Evolutionary conservation across 2,329 filamentous ascomycete genomes (phyloP), one percentile per base, ranked within the genome.

Genomic region (Ophiocordyceps camponoti-leonardi): DNA sequence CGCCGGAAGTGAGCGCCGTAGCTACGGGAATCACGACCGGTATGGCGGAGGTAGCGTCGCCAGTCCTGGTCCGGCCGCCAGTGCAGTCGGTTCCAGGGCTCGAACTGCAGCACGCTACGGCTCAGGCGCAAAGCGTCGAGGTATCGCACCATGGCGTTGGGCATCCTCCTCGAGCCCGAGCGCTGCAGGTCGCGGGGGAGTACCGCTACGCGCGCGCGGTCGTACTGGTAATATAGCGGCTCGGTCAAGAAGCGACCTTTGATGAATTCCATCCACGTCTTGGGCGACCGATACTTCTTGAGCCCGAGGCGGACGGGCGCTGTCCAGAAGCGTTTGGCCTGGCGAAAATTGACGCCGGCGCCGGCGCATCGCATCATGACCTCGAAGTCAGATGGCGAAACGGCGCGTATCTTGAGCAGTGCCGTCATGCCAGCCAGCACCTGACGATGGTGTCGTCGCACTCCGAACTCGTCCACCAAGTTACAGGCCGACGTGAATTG

Each of bases 281-380:
- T 50, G 2, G 58, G 53, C 2, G 57, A 59, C 23, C 64, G 58
- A 48, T 55, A 57, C 1, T 50, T 42, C 46, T 53, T 56, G 43
- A 63, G 23, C 4, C 54, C 52, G 16, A 49, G 45, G 14, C 45
- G 18, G 10, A 52, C 47, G 49, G 67, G 60, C 44, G 59, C 45
- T 2, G 53, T 41, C 62, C 63, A 69, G 40, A 70, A 51, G 20
- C 45, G 46, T 45, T 61, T 61, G 7, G 58, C 62, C 10, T 57
- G 56, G 0, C 46, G 33, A 0, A 59, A 50, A 44, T 72, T 64
- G 3, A 61, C 57, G 10, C 63, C 60, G 16, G 69, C 67, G 4
- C 68, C 72, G 3, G 71, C 69, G 46, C 62, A 69, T 18, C 71
- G 61, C 31, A 75, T 49, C 14, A 71, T 56, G 2, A 65, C 54